Percentiles rank a stretch among this genome's conserved stretches.
Evolutionary conservation across 345 rosid species (phyloP).

Genomic region (Turritis glabra): DNA sequence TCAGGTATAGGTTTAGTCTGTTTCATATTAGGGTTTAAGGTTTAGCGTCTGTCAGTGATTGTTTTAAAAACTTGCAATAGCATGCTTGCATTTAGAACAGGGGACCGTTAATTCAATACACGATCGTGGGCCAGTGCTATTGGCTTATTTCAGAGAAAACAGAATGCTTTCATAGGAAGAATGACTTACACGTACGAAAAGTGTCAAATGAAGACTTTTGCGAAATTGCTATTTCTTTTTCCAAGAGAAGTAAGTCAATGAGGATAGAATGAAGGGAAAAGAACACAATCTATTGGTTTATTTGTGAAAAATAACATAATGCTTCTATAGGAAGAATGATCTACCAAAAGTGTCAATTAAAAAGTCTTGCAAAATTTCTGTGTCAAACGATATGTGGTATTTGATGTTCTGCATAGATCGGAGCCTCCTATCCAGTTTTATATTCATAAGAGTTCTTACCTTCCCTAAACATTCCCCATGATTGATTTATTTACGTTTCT

Average conservation of each 20-base stretch:
- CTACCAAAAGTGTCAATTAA: slow-evolving; percentile 11
- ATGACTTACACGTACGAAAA: slow-evolving; percentile 2
- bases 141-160: background rate
- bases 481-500: slow-evolving; percentile 21
- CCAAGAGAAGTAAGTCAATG: slow-evolving; percentile 17
- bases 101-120: background rate
- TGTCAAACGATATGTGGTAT: background rate
- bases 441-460: slow-evolving; percentile 10
- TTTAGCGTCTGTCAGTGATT: background rate
- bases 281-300: slow-evolving; percentile 10
- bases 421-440: background rate
- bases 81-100: slow-evolving; percentile 11
- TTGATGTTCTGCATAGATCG: slow-evolving; percentile 4
- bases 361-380: background rate
- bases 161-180: slow-evolving; percentile 6
- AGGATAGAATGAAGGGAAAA: slow-evolving; percentile 8
- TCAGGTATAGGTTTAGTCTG: slow-evolving; percentile 53
- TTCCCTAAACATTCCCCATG: slow-evolving; percentile 3
- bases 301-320: slow-evolving; percentile 5
- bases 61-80: background rate
- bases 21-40: background rate
- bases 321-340: slow-evolving; percentile 10
- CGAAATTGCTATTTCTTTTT: background rate
- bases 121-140: background rate
- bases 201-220: background rate